phyloP scores from a whole-genome alignment of 2,329 filamentous ascomycete genomes.

The Beauveria brongniartii region DNA sequence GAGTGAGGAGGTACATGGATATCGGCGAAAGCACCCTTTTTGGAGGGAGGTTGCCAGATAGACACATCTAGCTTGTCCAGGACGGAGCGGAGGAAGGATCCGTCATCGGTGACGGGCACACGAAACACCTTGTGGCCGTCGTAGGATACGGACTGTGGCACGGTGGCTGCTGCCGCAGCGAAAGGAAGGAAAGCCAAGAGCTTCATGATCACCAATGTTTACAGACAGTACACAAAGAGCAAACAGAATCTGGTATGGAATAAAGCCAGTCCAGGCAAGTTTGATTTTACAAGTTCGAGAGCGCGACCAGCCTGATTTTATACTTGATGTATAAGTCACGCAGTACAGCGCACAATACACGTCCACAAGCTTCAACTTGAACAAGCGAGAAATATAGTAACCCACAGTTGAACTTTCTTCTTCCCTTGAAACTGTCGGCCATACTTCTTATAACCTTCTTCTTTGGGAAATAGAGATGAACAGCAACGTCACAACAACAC shows the following conservation, averaged over 20 bases:
- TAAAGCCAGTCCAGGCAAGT: background rate
- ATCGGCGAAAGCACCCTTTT: slow-evolving; percentile 29
- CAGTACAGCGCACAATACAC: background rate
- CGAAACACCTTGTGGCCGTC: slow-evolving; percentile 38
- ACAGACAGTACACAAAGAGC: background rate
- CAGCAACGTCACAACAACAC: background rate
- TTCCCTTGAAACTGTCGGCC: background rate
- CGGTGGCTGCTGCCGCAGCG: slow-evolving; percentile 9
- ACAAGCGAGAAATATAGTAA: background rate
- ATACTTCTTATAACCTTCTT: background rate
- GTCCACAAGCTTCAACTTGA: background rate
- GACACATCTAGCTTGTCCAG: slow-evolving; percentile 26
- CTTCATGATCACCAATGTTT: background rate
- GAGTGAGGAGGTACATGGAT: slow-evolving; percentile 31
- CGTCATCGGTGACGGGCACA: slow-evolving; percentile 27
- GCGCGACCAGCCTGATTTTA: background rate
- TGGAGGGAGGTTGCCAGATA: slow-evolving; percentile 30
- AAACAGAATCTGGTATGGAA: background rate
- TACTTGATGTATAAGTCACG: background rate
- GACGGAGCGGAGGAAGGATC: slow-evolving; percentile 23
- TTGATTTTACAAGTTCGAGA: background rate
- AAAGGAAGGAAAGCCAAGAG: background rate
- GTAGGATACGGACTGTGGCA: slow-evolving; percentile 25
- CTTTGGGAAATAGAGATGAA: background rate
- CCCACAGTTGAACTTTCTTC: background rate